phyloP scores from a whole-genome alignment of 1,284 basidiomycete species.

The Pseudozyma flocculosa region DNA sequence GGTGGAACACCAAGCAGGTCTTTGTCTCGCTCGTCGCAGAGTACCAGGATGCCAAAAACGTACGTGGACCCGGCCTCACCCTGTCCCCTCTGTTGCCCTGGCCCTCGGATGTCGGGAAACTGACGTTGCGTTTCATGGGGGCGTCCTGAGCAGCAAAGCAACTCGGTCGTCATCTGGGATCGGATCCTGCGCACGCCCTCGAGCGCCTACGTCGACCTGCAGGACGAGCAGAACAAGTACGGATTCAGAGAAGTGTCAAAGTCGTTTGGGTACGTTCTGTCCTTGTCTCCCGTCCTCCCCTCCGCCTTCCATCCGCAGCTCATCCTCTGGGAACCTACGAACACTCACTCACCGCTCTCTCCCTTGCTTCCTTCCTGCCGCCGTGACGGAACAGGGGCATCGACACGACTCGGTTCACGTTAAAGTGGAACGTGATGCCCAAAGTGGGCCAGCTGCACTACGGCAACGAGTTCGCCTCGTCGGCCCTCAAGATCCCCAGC shows the following conservation, averaged over 20 bases:
- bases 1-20: conserved; percentile 93
- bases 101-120: not conserved
- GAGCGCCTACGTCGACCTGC: conserved; percentile 70
- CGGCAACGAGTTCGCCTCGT: conserved; percentile 17
- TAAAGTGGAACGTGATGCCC: conserved; percentile 89
- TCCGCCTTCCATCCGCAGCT: not conserved
- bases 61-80: conserved; percentile 11
- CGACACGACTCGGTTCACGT: conserved; percentile 67
- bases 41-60: conserved; percentile 35
- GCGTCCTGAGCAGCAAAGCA: conserved; percentile 65
- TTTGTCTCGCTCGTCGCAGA: conserved; percentile 64
- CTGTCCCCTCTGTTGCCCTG: not conserved
- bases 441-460: conserved; percentile 70
- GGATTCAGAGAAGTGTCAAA: conserved; percentile 74
- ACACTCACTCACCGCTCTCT: not conserved
- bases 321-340: no score
- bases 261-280: conserved; percentile 71
- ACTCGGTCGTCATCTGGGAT: conserved; percentile 87
- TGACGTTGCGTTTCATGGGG: no score
- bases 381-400: conserved; percentile 29
- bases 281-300: not conserved
- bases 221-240: conserved; percentile 75
- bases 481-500: conserved; percentile 11
- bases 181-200: conserved; percentile 76
- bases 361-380: not conserved